Evolutionary conservation across 1,284 basidiomycete species (phyloP), one percentile per base, ranked within the genome.

Genomic region (Cryptococcus maquisensis): DNA sequence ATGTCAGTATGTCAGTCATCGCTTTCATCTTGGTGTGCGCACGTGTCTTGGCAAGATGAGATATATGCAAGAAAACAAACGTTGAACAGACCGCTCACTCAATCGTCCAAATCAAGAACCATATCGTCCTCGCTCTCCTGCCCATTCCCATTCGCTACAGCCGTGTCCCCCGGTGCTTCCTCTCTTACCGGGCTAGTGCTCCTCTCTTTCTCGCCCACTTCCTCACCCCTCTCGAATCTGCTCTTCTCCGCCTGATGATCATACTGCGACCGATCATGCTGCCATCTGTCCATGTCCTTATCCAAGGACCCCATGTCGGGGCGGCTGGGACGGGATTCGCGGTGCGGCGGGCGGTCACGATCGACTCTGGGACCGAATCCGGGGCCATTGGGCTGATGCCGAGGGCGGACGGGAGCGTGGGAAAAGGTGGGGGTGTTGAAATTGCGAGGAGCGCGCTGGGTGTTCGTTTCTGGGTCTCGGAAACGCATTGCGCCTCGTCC

Each of bases 401-500:
- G 8, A 44, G 43, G 24, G 10, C 24, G 24, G 16, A 6, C 16
- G 20, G 18, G 16, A 16, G 20, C 13, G 42, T 44, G n/a, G 20
- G 18, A 4, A 38, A 43, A 37, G 24, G 18, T 8, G 15, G 23
- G 28, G 38, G 28, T 24, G 59, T 53, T 5, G 64, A 26, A 15
- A 62, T 21, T 16, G 15, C 36, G 50, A 20, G 39, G 12, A 21
- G 23, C 26, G 12, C n/a, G 36, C 8, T 39, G 51, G 23, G 37
- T 39, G 4, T 47, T 26, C 2, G 65, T 54, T 49, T 77, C 75
- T 0, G 74, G 75, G 54, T 77, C 75, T 13, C 71, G 60, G 57
- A 73, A 77, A 1, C 72, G 64, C 75, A 77, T 77, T 9, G 69
- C 50, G 2, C 75, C 75, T 41, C 75, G 70, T 9, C 75, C 74